Conservation (phyloP, 768 basidiomycete species). For the Clitopilus hobsonii region DNA sequence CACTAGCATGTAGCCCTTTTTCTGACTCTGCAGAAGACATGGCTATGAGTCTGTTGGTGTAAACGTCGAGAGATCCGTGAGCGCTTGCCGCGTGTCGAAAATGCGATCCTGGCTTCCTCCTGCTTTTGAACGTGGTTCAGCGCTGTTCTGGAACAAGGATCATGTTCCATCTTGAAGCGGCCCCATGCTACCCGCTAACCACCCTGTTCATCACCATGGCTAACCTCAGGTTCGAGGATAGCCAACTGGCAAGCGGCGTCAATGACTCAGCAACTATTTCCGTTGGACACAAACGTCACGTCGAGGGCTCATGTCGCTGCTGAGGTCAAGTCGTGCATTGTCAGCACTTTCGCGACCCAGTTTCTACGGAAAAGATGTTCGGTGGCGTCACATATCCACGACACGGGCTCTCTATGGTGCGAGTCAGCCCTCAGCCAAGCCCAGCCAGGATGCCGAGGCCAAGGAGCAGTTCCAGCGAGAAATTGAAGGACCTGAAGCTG, state of each 20-base stretch:
- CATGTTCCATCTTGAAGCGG: no score
- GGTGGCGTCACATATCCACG: background rate
- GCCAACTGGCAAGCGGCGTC: background rate
- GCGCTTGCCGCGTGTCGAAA: no score
- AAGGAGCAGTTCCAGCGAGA: slow-evolving; percentile 7
- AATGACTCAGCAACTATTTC: background rate
- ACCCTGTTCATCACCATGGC: no score
- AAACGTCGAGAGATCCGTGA: no score
- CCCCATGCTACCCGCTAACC: no score
- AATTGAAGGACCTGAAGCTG: slow-evolving; percentile 12
- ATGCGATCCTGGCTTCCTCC: no score
- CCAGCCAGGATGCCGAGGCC: background rate
- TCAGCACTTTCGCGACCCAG: background rate
- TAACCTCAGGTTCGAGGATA: background rate
- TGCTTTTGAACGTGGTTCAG: no score
- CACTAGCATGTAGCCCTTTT: background rate
- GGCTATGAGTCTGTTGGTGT: no score
- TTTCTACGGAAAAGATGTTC: background rate
- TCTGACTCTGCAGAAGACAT: background rate
- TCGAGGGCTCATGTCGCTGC: background rate
- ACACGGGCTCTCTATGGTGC: background rate
- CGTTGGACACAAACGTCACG: background rate
- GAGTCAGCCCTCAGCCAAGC: background rate
- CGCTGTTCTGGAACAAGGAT: no score
- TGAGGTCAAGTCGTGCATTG: background rate